Evolutionary conservation across 306 rosid genomes (phyloP).

Genomic region (Malus asiatica): DNA sequence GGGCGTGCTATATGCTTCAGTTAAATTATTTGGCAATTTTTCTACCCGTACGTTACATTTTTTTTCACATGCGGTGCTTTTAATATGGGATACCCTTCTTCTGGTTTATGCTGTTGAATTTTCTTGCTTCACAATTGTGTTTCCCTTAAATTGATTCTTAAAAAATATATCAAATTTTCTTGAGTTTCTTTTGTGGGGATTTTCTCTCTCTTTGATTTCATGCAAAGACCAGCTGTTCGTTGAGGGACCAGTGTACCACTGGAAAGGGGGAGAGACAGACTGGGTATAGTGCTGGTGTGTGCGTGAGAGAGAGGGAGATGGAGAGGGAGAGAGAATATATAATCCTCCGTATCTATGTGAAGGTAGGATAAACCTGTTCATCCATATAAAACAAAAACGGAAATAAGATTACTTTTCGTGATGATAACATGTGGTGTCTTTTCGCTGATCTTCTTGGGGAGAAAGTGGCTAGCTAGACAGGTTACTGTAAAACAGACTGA

Average conservation of each 20-base stretch:
- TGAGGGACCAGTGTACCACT: neutral
- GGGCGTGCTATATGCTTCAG: neutral
- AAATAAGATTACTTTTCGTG: neutral
- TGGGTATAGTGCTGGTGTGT: neutral
- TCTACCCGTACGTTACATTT: neutral
- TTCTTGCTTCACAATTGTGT: neutral
- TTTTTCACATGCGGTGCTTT: neutral
- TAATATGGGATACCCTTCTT: neutral
- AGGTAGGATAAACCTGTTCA: neutral
- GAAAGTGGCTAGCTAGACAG: neutral
- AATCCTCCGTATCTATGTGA: neutral
- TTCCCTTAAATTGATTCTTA: neutral
- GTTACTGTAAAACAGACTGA: neutral
- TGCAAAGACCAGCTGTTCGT: neutral
- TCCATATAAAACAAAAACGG: neutral
- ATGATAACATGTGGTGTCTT: neutral
- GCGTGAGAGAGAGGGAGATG: neutral
- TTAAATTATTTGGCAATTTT: neutral
- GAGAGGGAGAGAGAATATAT: neutral
- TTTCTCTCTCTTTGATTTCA: neutral
- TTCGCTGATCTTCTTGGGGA: neutral
- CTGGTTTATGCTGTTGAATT: neutral
- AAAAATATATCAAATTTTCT: neutral
- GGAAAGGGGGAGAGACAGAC: neutral
- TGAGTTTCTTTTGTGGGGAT: neutral